These are phyloP conservation scores for Hebeloma cylindrosporum DNA, from an alignment of 768 basidiomycete species.

Conservation along the genomic window DNA sequence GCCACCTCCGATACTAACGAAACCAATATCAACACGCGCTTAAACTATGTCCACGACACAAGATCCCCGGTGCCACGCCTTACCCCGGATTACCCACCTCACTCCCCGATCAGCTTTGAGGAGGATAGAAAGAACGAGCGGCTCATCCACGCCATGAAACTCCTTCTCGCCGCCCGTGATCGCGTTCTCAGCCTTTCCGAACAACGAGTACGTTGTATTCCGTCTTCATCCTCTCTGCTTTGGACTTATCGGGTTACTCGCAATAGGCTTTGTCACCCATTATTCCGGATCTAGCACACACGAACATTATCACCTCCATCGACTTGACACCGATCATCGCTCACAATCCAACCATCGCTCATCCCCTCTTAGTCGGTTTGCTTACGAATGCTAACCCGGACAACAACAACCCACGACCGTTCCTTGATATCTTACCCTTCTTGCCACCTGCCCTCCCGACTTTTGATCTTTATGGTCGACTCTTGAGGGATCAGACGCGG, in stretches of 20 bases:
- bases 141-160: constrained; percentile 62
- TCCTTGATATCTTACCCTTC: constrained; percentile 61
- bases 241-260: constrained; percentile 1
- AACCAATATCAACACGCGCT: constrained; percentile 15
- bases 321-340: constrained; percentile 68
- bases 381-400: constrained; percentile 43
- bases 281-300: constrained; percentile 43
- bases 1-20: constrained; percentile 42
- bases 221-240: background rate
- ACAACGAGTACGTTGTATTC: constrained; percentile 56
- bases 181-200: constrained; percentile 75
- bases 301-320: constrained; percentile 60
- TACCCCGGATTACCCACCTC: constrained; percentile 19
- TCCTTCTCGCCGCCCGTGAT: constrained; percentile 67
- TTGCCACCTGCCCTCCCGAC: constrained; percentile 73
- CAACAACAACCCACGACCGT: constrained; percentile 43
- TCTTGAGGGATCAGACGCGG: constrained; percentile 61
- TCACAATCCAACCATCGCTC: constrained; percentile 67
- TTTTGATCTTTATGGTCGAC: constrained; percentile 70
- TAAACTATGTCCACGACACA: constrained; percentile 13
- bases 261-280: constrained; percentile 56
- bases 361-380: constrained; percentile 62
- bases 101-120: constrained; percentile 41
- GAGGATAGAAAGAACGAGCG: constrained; percentile 58
- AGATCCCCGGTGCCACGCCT: constrained; percentile 21